These are phyloP conservation scores for Trypanosoma platydactyli DNA, from an alignment of 208 protist species.

Conservation along the genomic window DNA sequence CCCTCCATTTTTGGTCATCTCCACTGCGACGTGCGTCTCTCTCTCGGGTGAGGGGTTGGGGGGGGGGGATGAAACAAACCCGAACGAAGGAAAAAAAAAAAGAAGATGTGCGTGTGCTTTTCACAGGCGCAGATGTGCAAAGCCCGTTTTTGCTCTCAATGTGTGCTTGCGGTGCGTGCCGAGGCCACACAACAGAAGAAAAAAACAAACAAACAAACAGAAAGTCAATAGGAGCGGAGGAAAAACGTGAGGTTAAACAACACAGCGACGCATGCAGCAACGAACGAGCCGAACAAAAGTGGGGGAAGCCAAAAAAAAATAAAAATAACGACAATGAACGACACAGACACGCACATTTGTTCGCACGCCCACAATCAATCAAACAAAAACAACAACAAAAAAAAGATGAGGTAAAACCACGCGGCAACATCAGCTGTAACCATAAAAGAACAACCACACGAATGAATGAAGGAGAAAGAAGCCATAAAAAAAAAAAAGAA, in stretches of 20 bases:
- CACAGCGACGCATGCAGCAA: neutral
- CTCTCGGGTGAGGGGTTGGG: too few species aligned
- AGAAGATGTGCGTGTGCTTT: neutral
- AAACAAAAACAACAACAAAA: too few species aligned
- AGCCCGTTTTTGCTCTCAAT: too few species aligned
- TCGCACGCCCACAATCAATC: too few species aligned
- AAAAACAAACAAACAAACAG: slow-evolving; percentile 7
- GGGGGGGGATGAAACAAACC: too few species aligned
- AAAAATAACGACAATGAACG: slow-evolving; percentile 11
- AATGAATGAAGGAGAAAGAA: too few species aligned
- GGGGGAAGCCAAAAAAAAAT: neutral
- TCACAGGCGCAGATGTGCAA: too few species aligned
- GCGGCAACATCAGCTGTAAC: too few species aligned
- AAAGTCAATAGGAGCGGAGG: slow-evolving; percentile 13
- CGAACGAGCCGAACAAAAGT: neutral
- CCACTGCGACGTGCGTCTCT: neutral
- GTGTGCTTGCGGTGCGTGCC: neutral
- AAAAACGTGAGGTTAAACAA: slow-evolving; percentile 1
- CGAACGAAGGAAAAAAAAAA: slow-evolving; percentile 22
- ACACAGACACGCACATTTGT: slow-evolving; percentile 29
- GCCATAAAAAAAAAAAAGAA: too few species aligned
- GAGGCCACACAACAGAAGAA: neutral
- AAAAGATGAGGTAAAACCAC: too few species aligned
- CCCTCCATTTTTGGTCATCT: neutral
- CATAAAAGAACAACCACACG: too few species aligned